These are phyloP conservation scores for Nakazawaea ernobii DNA, from an alignment of 805 yeast species.

Conservation along the genomic window DNA sequence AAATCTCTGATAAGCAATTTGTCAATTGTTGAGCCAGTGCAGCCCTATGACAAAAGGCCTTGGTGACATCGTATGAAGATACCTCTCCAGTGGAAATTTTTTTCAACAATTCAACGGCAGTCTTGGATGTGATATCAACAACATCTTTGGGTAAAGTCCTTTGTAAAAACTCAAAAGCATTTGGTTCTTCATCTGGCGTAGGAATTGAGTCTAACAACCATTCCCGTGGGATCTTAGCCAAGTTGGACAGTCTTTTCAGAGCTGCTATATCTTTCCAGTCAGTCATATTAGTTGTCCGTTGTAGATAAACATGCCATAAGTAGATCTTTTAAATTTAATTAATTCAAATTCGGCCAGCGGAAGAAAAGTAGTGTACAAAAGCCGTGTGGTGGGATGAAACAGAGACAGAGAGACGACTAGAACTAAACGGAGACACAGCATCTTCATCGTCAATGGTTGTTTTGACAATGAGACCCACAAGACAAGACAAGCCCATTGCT, in stretches of 20 bases:
- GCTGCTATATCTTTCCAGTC: slow-evolving; percentile 17
- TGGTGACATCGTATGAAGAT: slow-evolving; percentile 15
- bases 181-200: slow-evolving; percentile 20
- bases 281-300: neutral
- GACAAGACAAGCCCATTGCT: too few species aligned
- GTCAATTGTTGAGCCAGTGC: slow-evolving; percentile 22
- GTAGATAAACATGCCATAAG: neutral
- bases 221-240: slow-evolving; percentile 23
- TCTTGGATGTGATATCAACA: slow-evolving; percentile 16
- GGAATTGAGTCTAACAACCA: slow-evolving; percentile 23
- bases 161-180: slow-evolving; percentile 17
- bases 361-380: too few species aligned
- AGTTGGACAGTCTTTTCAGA: slow-evolving; percentile 15
- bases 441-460: too few species aligned
- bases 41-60: slow-evolving; percentile 24
- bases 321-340: neutral
- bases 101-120: slow-evolving; percentile 14
- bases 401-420: too few species aligned
- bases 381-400: too few species aligned
- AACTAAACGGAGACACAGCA: too few species aligned
- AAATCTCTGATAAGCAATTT: slow-evolving; percentile 20
- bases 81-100: slow-evolving; percentile 13
- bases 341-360: neutral
- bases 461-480: too few species aligned
- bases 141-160: slow-evolving; percentile 18